Conservation (phyloP, 2,329 filamentous ascomycete genomes). For the Harringtonia aguacate region DNA sequence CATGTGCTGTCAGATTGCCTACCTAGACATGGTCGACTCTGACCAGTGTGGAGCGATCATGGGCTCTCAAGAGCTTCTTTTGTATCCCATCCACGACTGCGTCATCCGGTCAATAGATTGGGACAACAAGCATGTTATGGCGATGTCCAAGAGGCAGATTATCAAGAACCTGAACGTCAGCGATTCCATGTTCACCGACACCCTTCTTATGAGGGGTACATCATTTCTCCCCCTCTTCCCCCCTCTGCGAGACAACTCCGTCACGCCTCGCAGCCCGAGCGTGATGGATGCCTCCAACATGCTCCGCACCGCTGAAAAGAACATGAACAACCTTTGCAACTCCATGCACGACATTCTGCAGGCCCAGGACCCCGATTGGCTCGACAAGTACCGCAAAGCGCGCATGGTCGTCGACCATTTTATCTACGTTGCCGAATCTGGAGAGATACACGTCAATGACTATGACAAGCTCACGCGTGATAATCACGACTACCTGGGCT, state of each 20-base stretch:
- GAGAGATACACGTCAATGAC: constrained; percentile 66
- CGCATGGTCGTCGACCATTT: constrained; percentile 81
- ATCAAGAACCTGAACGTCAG: constrained; percentile 55
- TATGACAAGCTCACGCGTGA: constrained; percentile 66
- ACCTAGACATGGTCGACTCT: constrained; percentile 58
- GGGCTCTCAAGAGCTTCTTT: constrained; percentile 73
- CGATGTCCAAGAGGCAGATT: constrained; percentile 56
- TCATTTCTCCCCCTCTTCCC: constrained; percentile 73
- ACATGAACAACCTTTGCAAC: constrained; percentile 62
- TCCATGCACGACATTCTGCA: constrained; percentile 72
- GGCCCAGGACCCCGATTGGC: constrained; percentile 61
- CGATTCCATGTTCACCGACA: constrained; percentile 71
- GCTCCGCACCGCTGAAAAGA: constrained; percentile 58
- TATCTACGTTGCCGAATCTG: constrained; percentile 67
- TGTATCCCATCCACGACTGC: constrained; percentile 73
- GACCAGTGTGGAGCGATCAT: constrained; percentile 67
- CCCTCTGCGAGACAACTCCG: constrained; percentile 50
- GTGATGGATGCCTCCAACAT: constrained; percentile 71
- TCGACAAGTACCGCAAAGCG: constrained; percentile 78
- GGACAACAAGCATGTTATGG: constrained; percentile 52
- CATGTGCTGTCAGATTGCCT: constrained; percentile 50
- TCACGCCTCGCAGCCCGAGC: constrained; percentile 45
- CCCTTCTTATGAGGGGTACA: constrained; percentile 72
- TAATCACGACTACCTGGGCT: constrained; percentile 81
- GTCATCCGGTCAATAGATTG: constrained; percentile 60